Base-by-base conservation (phyloP, 2,329 filamentous ascomycete genomes). In the Diaporthe longicolla region DNA sequence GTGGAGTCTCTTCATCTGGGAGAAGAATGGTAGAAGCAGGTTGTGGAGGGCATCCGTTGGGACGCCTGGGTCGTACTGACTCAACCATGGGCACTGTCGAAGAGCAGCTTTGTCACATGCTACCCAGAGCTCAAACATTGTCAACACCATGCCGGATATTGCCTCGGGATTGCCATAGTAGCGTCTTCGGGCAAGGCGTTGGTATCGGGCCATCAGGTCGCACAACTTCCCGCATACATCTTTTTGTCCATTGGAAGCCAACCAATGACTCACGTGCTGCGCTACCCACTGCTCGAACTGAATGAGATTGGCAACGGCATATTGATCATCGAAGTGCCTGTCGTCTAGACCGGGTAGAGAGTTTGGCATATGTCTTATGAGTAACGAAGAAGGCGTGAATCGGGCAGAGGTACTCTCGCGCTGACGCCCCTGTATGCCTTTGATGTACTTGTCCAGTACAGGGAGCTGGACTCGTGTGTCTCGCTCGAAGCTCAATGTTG, bases 71-170 rank as follows among this genome's bases (percentile, higher is more conserved):
- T 84, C 78, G 74, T 89, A 92, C 0, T 89, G 79, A 0, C 8
- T 10, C 0, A 92, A 77, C 7, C 89, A 74, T 0, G 84, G 81
- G n/a, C 84, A 81, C 0, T 80, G 72, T 1, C 72, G 19, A 1
- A 83, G 80, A 0, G 86, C 86, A 2, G 83, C 82, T 68, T 82
- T 86, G 74, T 93, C 90, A 43, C 87, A 85, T 0, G 87, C 88
- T 10, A 89, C 78, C 91, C 91, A 93, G 0, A 93, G 78, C 71
- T 92, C 89, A 3, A 90, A 76, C 0, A 89, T 77, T 0, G 86
- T 89, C 0, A 93, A 82, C 3, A 90, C 73, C 87, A 91, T 91
- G 6, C 86, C 75, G 0, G 91, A 93, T 0, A 82, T 77, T 0
- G 80, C 81, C 74, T 88, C 85, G 0, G 90, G 87, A 2, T 85